Conservation (phyloP, 2,329 filamentous ascomycete genomes). For the Thelonectria rubi region DNA sequence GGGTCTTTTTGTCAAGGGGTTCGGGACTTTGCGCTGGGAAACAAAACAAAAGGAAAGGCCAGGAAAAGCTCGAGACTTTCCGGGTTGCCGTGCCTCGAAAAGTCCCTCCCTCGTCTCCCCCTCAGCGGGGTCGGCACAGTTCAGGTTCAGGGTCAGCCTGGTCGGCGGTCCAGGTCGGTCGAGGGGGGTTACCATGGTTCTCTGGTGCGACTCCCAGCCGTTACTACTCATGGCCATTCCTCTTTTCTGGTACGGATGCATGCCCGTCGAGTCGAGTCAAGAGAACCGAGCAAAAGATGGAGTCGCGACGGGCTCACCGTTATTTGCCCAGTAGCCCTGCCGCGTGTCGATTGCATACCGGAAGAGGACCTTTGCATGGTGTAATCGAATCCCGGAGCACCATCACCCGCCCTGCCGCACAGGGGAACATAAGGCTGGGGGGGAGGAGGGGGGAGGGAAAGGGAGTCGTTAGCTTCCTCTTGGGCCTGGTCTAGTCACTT, state of each 20-base stretch:
- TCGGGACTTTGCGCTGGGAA: background rate
- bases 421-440: conserved; percentile 32
- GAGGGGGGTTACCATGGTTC: conserved; percentile 14
- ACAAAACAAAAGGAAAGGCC: background rate
- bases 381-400: background rate
- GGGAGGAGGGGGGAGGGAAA: too few relatives aligned
- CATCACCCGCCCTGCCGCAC: background rate
- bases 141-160: conserved; percentile 10
- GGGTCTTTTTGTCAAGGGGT: background rate
- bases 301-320: background rate
- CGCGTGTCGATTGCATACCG: background rate
- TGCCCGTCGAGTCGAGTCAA: background rate
- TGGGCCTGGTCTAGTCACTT: conserved; percentile 2
- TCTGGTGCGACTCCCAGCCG: conserved; percentile 15
- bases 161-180: conserved; percentile 1
- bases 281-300: background rate
- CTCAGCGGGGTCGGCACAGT: conserved; percentile 9
- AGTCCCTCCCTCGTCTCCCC: conserved; percentile 2
- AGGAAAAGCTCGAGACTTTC: conserved; percentile 9
- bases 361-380: conserved; percentile 6
- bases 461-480: conserved; percentile 18
- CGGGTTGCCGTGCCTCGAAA: conserved; percentile 12
- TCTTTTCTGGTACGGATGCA: background rate
- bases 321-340: background rate
- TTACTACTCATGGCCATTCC: background rate